Evolutionary conservation across 2,329 filamentous ascomycete genomes (phyloP), one percentile per base, ranked within the genome.

Genomic region (Grosmannia penicillata): DNA sequence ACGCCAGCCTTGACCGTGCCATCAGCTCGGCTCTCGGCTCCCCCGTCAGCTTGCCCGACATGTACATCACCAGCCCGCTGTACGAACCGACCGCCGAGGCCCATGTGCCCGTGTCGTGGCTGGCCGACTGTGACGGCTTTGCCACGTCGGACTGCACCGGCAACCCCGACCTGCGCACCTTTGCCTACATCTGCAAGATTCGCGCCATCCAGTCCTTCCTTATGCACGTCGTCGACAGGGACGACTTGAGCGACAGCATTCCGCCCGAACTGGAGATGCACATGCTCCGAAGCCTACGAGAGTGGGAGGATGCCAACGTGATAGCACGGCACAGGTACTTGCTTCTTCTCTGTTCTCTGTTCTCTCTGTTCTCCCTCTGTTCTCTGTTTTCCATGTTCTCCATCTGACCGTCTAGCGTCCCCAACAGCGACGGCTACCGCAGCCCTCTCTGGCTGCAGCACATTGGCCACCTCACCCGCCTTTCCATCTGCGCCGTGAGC

Each of bases 181-280:
- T 43, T 35, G 33, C 41, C 15, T 34, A 43, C 22, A 40, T 43
- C 17, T 43, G 41, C 31, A 33, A 30, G 10, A 37, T 39, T 26
- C 33, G 41, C 4, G 10, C 37, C 8, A 17, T 43, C 17, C 33
- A 37, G 30, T 39, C 41, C 2, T 27, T 18, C 11, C 32, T 39
- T 17, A 15, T 36, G 25, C 33, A 40, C 22, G 25, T 27, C 6
- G 34, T 40, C 8, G 37, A 40, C 5, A 31, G 17, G 22, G 34
- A 39, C 22, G 33, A 34, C 14, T 6, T 39, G 19, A 23, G 25
- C 1, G 25, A 34, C 15, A 37, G 23, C 25, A 15, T 39, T 1
- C 37, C 37, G 1, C 29, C 14, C 3, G 40, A 42, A 2, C 27
- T 43, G 14, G 33, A 43, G 23, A 32, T 22, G 30, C 25, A 24